phyloP scores from a whole-genome alignment of 768 basidiomycete genomes.

The Pulveroboletus ravenelii region DNA sequence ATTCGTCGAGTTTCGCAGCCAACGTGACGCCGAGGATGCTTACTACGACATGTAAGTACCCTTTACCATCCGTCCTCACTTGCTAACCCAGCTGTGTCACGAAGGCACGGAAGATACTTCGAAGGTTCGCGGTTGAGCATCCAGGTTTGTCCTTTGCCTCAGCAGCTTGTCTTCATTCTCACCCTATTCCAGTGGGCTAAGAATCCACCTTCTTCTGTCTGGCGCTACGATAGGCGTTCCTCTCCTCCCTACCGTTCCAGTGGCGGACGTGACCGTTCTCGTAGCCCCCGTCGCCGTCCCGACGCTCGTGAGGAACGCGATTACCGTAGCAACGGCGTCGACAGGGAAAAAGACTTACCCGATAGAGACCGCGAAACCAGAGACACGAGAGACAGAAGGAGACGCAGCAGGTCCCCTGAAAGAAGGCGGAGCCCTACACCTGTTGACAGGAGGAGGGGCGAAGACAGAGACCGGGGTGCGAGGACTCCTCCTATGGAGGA shows the following conservation, averaged over 20 bases:
- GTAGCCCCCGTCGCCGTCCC: conserved; percentile 47
- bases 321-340: conserved; percentile 33
- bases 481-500: conserved; percentile 48
- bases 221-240: conserved; percentile 66
- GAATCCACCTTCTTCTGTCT: conserved; percentile 76
- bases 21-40: conserved; percentile 76
- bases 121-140: conserved; percentile 73
- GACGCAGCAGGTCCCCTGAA: conserved; percentile 48
- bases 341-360: conserved; percentile 30
- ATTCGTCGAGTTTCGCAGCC: conserved; percentile 78
- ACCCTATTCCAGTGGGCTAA: conserved; percentile 64
- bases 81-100: conserved; percentile 8
- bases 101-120: conserved; percentile 71
- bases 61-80: neutral
- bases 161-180: neutral
- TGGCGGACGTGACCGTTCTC: conserved; percentile 45
- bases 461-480: conserved; percentile 46
- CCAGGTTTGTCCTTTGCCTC: conserved; percentile 42
- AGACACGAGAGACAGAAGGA: conserved; percentile 42
- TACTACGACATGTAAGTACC: conserved; percentile 74
- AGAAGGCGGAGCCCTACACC: conserved; percentile 44
- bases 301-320: conserved; percentile 39
- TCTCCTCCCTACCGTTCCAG: conserved; percentile 38
- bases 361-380: conserved; percentile 35
- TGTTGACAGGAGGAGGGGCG: conserved; percentile 34